These are phyloP conservation scores for Trichosphaerium sp. DNA, from an alignment of 78 protist species.

Conservation along the genomic window DNA sequence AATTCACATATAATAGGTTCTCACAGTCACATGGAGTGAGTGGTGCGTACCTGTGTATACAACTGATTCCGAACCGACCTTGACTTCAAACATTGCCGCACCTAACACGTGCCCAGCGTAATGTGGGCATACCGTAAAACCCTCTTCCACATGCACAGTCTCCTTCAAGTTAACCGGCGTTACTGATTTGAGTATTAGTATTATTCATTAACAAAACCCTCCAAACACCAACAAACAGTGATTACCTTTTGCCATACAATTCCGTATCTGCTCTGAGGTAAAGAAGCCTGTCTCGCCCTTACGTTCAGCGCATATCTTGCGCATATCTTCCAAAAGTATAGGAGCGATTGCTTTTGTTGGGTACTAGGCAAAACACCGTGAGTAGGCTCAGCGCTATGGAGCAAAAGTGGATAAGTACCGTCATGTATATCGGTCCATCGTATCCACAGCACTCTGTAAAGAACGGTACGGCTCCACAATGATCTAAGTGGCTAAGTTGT, in stretches of 20 bases:
- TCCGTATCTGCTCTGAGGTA: conserved; percentile 62
- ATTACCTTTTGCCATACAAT: conserved; percentile 70
- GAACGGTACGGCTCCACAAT: conserved; percentile 94
- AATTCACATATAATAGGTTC: too few relatives aligned
- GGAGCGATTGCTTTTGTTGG: conserved; percentile 92
- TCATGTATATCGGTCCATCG: too few relatives aligned
- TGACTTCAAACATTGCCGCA: conserved; percentile 87
- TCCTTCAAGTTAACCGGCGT: conserved; percentile 59
- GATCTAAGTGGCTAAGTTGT: conserved; percentile 82
- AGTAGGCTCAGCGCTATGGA: background rate
- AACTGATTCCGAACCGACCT: conserved; percentile 64
- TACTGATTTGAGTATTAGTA: conserved; percentile 11
- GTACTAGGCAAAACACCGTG: conserved; percentile 9
- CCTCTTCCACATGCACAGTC: conserved; percentile 66
- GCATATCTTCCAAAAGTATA: conserved; percentile 77
- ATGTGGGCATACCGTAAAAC: conserved; percentile 67
- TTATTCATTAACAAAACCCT: background rate
- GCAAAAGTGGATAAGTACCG: too few relatives aligned
- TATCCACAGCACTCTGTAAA: conserved; percentile 76
- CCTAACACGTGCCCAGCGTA: conserved; percentile 98
- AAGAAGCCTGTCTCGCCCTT: conserved; percentile 68
- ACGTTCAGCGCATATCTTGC: conserved; percentile 60
- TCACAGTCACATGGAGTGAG: too few relatives aligned
- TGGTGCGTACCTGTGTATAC: conserved; percentile 97
- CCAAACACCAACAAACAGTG: background rate